These are phyloP conservation scores for Cyberlindnera nakhonratchasimensis DNA, from an alignment of 805 yeast species.

Conservation along the genomic window DNA sequence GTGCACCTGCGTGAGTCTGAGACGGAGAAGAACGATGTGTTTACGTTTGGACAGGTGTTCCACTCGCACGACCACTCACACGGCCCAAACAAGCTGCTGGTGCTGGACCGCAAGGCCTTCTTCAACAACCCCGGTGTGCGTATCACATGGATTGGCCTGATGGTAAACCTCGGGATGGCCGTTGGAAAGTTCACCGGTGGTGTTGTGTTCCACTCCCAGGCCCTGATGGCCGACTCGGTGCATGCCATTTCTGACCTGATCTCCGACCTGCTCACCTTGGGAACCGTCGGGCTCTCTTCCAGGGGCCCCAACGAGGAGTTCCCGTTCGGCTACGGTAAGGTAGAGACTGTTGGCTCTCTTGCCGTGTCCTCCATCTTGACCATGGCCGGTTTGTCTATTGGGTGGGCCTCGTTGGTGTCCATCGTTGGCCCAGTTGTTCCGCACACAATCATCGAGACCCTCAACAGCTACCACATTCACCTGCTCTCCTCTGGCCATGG, in stretches of 20 bases:
- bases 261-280: slow-evolving; percentile 83
- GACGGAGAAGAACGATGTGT: slow-evolving; percentile 39
- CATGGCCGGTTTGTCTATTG: slow-evolving; percentile 87
- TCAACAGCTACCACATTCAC: slow-evolving; percentile 49
- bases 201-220: slow-evolving; percentile 88
- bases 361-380: slow-evolving; percentile 81
- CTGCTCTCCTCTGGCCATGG: slow-evolving; percentile 36
- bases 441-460: slow-evolving; percentile 50
- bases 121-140: slow-evolving; percentile 79
- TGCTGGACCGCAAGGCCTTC: slow-evolving; percentile 41
- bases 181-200: slow-evolving; percentile 87
- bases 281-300: slow-evolving; percentile 77
- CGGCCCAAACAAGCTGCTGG: slow-evolving; percentile 31
- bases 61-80: slow-evolving; percentile 35
- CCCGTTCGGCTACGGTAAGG: slow-evolving; percentile 90
- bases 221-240: slow-evolving; percentile 89
- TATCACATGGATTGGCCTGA: slow-evolving; percentile 88
- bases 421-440: slow-evolving; percentile 69
- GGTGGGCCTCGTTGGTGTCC: slow-evolving; percentile 74
- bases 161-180: slow-evolving; percentile 84
- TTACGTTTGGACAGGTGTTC: slow-evolving; percentile 33
- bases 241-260: slow-evolving; percentile 90
- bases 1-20: slow-evolving; percentile 41
- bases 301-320: slow-evolving; percentile 55
- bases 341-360: slow-evolving; percentile 88